Conservation (phyloP, 331 rosid species). For the Ulmus americana region DNA sequence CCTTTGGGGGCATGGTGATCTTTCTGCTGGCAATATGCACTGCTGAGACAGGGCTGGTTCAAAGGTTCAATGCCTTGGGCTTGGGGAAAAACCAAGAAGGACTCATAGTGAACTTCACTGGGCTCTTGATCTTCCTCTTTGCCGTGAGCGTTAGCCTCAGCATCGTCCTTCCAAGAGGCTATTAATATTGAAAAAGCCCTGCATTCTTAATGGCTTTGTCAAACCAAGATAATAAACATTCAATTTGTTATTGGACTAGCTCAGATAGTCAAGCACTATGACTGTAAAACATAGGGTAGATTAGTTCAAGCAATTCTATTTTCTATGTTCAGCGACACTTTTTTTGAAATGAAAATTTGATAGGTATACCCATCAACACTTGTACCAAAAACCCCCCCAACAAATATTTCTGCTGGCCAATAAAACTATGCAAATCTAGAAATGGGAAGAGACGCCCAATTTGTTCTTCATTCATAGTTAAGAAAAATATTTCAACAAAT, state of each 20-base stretch:
- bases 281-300: not conserved
- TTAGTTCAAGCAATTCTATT: not conserved
- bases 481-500: not conserved
- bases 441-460: not conserved
- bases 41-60: constrained; percentile 42
- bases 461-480: too few relatives aligned
- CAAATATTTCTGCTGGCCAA: not conserved
- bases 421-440: too few relatives aligned
- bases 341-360: not conserved
- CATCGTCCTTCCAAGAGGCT: constrained; percentile 39
- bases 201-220: not conserved
- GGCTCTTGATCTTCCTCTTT: constrained; percentile 45
- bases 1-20: constrained; percentile 41
- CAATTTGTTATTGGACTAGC: not conserved
- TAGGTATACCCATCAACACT: not conserved
- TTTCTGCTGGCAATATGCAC: constrained; percentile 45
- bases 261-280: not conserved
- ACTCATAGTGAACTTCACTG: constrained; percentile 54
- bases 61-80: constrained; percentile 3
- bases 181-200: not conserved
- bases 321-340: not conserved
- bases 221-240: not conserved
- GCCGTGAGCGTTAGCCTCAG: constrained; percentile 37
- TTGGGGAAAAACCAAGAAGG: constrained; percentile 29
- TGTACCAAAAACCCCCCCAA: not conserved